Base-by-base conservation (phyloP, 2,329 filamentous ascomycete species). In the Ophiostoma sp. region DNA sequence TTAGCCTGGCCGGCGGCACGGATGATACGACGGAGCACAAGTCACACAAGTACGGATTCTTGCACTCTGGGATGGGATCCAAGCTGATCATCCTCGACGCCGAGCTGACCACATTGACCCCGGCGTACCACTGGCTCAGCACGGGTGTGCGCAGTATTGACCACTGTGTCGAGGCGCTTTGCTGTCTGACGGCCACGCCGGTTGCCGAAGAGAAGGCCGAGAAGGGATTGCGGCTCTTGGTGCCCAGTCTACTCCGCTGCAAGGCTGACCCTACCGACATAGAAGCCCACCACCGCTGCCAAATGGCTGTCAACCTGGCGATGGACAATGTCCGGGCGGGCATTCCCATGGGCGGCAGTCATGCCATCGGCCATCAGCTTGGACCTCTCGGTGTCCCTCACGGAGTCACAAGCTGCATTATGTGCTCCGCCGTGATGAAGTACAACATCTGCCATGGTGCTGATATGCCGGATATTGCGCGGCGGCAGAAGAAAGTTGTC, bases 11-110 rank as follows among this genome's bases (percentile, higher is more conserved):
- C n/a, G 63, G 63, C 22, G 63, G 63, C 11, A 68, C 63, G 0
- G 63, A 68, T 17, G 63, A 68, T 22, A 48, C 63, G 7, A 68
- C 63, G 63, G 48, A n/a, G 48, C 48, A 52, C 19, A 52, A 52
- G 48, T 68, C 63, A 22, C 63, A 68, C 63, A 68, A 68, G 63
- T 42, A 68, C 39, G 63, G 63, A 19, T 68, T 68, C n/a, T 28
- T 68, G 22, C 63, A 68, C 63, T 68, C 63, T 5, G 63, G 63
- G 36, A 69, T 69, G 64, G 64, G 64, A 11, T 12, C 42, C 42
- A 69, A 50, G 25, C 42, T 69, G 7, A 69, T 69, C 50, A 12
- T 55, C 9, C 50, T 28, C 22, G 50, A 25, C 8, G 50, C 50
- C 22, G 50, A 55, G 50, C 50, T 28, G 50, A 22, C 50, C 50